Base-by-base conservation (phyloP, 345 rosid species). In the Aquilaria yunnanensis region DNA sequence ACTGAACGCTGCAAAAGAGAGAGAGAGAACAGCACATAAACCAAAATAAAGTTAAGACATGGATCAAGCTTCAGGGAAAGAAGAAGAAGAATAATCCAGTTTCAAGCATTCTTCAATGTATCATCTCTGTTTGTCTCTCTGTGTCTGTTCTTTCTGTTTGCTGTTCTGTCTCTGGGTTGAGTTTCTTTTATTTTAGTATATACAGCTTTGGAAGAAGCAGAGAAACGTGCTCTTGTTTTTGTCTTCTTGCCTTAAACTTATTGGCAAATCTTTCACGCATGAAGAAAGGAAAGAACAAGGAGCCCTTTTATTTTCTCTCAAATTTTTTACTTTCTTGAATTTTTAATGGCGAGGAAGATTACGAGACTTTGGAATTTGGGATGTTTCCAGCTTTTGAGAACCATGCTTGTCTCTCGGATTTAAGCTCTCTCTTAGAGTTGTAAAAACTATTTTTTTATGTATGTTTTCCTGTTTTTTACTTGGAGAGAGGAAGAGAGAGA, bases 371-470 rank as follows among this genome's bases (percentile, higher is more conserved):
- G 97, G 86, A 83, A 69, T 80, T 77, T 75, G 96, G 72, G 90
- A 78, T 75, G 64, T 62, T 78, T 83, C 54, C 85, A 74, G 75
- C 95, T 90, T 87, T 87, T 80, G 79, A 87, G 95, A 83, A 57
- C 77, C 88, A 82, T 83, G 88, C 88, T 70, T 75, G 68, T 69
- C 75, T 77, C 66, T 66, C 32, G 53, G 56, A 72, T 70, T 67
- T 68, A 67, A 76, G 65, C 68, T 64, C 48, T 45, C 31, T 30
- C 14, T 47, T 62, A 52, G 51, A 54, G 54, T 23, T 65, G 37
- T 59, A 47, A 57, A 49, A 69, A 13, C 30, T 63, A 47, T 41
- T 64, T 32, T 62, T 71, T 64, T 62, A 53, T 49, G 32, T 46
- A 50, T 56, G 63, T 66, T 51, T 52, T 30, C 23, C 9, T 49